Evolutionary conservation across 306 rosid species (phyloP).

Genomic region (Senna siamea): DNA sequence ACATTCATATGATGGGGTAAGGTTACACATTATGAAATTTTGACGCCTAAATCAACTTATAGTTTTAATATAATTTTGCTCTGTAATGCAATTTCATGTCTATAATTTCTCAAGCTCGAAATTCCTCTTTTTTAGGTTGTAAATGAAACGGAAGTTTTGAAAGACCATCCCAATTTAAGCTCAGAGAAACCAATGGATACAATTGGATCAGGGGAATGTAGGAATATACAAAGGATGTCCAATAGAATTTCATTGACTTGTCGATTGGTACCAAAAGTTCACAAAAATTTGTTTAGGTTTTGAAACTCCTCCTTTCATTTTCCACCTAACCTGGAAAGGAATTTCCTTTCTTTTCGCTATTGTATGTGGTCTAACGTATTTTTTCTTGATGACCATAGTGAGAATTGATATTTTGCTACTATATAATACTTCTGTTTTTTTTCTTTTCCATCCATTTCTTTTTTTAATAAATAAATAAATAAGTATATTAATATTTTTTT

Average conservation of each 20-base stretch:
- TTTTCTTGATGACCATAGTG: too few relatives aligned
- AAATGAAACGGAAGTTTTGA: slow-evolving; percentile 62
- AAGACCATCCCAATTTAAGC: slow-evolving; percentile 26
- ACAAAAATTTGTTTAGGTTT: slow-evolving; percentile 71
- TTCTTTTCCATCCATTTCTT: too few relatives aligned
- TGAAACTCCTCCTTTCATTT: slow-evolving; percentile 36
- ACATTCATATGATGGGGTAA: slow-evolving; percentile 71
- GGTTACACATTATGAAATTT: slow-evolving; percentile 10
- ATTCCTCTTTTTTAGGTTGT: slow-evolving; percentile 56
- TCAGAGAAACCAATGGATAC: slow-evolving; percentile 42
- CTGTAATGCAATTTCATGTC: background rate
- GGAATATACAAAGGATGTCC: slow-evolving; percentile 56
- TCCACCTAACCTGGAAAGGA: background rate
- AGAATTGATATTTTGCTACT: too few relatives aligned
- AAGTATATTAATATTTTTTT: too few relatives aligned
- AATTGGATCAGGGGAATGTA: slow-evolving; percentile 35
- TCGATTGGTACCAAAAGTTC: slow-evolving; percentile 74
- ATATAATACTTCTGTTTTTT: too few relatives aligned
- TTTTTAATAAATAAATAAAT: too few relatives aligned
- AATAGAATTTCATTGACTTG: slow-evolving; percentile 81
- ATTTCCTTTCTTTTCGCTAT: background rate
- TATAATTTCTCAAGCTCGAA: slow-evolving; percentile 31
- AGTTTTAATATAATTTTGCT: background rate
- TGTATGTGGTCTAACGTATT: background rate
- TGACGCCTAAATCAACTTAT: background rate